A percentile compares a stretch with the other conserved stretches of the same genome.
Evolutionary conservation across 2,329 filamentous ascomycete genomes (phyloP).

Genomic region (Teratosphaeria zuluensis): DNA sequence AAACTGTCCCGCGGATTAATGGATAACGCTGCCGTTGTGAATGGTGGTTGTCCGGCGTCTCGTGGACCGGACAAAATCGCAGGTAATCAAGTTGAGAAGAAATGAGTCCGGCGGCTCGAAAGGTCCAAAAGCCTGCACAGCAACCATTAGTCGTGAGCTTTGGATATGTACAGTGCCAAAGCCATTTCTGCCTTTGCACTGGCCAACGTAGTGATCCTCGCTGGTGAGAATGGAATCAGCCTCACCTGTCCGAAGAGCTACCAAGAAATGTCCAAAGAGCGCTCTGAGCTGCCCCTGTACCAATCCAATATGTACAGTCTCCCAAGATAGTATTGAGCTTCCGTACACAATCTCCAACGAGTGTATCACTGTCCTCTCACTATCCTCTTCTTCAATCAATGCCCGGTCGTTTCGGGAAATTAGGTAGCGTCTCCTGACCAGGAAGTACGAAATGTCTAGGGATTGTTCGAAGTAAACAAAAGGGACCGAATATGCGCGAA

Average conservation of each 20-base stretch:
- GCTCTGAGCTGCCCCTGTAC: not conserved
- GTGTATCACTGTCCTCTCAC: not conserved
- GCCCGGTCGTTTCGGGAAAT: not conserved
- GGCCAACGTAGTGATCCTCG: not conserved
- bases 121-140: not conserved
- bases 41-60: not conserved
- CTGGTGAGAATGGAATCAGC: not conserved
- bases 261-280: not conserved
- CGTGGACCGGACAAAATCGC: not conserved
- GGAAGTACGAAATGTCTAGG: not conserved
- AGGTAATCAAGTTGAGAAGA: not conserved
- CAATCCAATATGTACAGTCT: not conserved
- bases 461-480: constrained; percentile 4
- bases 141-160: not conserved
- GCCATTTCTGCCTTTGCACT: not conserved
- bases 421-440: not conserved
- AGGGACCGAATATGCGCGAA: not conserved
- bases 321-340: not conserved
- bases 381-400: not conserved
- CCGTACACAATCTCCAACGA: not conserved
- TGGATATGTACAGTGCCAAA: not conserved
- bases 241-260: not conserved
- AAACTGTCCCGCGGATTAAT: constrained; percentile 70
- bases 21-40: constrained; percentile 77
- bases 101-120: not conserved